phyloP scores from a whole-genome alignment of 1,284 basidiomycete species.

The Pulchroboletus neoregius region DNA sequence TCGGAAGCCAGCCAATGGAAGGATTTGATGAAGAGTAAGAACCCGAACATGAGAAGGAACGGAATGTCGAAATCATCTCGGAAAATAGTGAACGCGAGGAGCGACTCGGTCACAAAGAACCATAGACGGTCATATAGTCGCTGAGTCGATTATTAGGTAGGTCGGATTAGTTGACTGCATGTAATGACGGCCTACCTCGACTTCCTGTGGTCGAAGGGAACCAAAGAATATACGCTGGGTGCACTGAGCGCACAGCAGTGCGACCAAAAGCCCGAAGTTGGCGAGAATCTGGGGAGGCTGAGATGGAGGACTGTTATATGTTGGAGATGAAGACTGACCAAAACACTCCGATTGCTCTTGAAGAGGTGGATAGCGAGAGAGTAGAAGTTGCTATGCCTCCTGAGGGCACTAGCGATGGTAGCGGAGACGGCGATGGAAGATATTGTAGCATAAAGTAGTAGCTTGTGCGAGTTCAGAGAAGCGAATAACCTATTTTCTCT shows the following conservation, averaged over 20 bases:
- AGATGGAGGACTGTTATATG: neutral
- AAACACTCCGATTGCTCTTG: conserved; percentile 82
- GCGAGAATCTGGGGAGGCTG: conserved; percentile 72
- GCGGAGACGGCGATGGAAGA: conserved; percentile 70
- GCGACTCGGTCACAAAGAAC: conserved; percentile 96
- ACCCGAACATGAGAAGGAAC: conserved; percentile 89
- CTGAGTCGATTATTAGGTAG: conserved; percentile 38
- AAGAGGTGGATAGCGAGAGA: conserved; percentile 90
- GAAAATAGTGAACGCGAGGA: conserved; percentile 96
- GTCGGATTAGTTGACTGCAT: conserved; percentile 1
- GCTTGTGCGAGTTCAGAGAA: conserved; percentile 56
- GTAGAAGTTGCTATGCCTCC: conserved; percentile 90
- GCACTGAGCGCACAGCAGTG: conserved; percentile 72
- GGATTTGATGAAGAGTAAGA: conserved; percentile 91
- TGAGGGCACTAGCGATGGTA: conserved; percentile 76
- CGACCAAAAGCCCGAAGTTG: conserved; percentile 84
- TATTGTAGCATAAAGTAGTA: conserved; percentile 65
- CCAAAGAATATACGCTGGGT: conserved; percentile 93
- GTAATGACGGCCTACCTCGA: conserved; percentile 64
- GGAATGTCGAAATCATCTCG: conserved; percentile 90
- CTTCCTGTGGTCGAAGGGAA: conserved; percentile 79
- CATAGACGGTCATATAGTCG: conserved; percentile 93
- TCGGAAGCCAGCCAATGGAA: conserved; percentile 98
- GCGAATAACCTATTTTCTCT: conserved; percentile 41
- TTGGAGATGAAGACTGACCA: conserved; percentile 51